These are phyloP conservation scores for Talaromyces sp. DNA, from an alignment of 2,329 filamentous ascomycete species.

Conservation along the genomic window DNA sequence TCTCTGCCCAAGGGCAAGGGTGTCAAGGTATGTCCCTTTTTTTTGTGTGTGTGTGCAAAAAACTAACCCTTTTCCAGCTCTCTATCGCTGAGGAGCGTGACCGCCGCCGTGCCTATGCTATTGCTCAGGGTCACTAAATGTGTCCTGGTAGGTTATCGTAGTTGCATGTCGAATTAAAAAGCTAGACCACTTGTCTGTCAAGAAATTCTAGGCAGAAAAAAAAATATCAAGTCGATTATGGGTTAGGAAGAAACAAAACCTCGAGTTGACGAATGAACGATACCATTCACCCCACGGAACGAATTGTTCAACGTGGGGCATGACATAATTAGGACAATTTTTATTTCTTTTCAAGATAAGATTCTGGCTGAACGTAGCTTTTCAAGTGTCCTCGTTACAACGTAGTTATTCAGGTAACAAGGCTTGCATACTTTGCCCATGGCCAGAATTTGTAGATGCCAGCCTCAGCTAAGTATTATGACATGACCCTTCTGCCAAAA, in stretches of 20 bases:
- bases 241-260: neutral
- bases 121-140: conserved; percentile 46
- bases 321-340: conserved; percentile 1
- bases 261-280: conserved; percentile 12
- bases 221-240: conserved; percentile 6
- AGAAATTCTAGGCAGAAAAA: conserved; percentile 4
- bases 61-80: conserved; percentile 53
- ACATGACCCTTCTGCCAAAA: too few species aligned
- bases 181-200: neutral
- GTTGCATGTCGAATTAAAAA: conserved; percentile 1
- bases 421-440: too few species aligned
- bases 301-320: neutral
- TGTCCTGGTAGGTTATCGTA: conserved; percentile 2
- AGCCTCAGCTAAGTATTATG: too few species aligned
- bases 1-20: conserved; percentile 99
- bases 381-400: too few species aligned
- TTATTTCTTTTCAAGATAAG: neutral
- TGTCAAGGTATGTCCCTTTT: conserved; percentile 66
- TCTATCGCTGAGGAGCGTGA: conserved; percentile 98
- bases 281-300: neutral
- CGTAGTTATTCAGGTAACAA: too few species aligned
- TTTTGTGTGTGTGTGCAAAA: too few species aligned
- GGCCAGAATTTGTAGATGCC: too few species aligned
- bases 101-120: conserved; percentile 73
- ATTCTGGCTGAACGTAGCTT: too few species aligned